Evolutionary conservation across 78 protist genomes (phyloP), one percentile per base, ranked within the genome.

Genomic region (Speleostelium caveatum): DNA sequence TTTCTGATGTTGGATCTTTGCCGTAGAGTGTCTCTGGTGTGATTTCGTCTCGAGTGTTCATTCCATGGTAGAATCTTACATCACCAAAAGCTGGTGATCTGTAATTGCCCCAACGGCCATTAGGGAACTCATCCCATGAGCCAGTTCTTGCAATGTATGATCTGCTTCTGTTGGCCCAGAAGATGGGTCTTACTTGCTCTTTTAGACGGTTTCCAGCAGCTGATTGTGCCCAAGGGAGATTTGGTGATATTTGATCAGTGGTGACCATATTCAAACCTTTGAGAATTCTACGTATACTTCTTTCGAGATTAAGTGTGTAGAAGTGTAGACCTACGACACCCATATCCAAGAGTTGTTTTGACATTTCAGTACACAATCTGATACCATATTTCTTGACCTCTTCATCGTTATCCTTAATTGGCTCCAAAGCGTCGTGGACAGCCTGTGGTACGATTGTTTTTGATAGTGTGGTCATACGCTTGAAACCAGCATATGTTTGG

Each of bases 41-140:
- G 42, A 38, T 73, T 30, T 51, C 38, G 17, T 32, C 30, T 17
- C 28, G 21, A 0, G 45, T 58, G 6, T 8, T n/a, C 42, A 60
- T 63, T 35, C 94, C 68, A 86, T 96, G 97, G 89, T 96, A 94
- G 56, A 93, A 95, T 38, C 62, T 28, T 30, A 95, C 78, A 19
- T 97, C 99, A 63, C 98, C 99, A 71, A 86, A 98, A 3, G 98
- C 99, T 2, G 99, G 99, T n/a, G 96, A 86, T 55, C 77, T 2
- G 55, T 87, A 49, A 73, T 96, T 96, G 39, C 98, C 97, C 97
- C 98, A 96, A 33, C 97, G 86, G 1, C 98, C 98, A 94, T 98
- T 98, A 36, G 99, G 99, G 67, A 95, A 97, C 36, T 98, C 98
- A 75, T 97, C 99, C 99, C 99, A 97, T 16, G 42, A 58, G 0